phyloP scores from a whole-genome alignment of 1,284 basidiomycete genomes.

The Sanghuangporus weigelae region DNA sequence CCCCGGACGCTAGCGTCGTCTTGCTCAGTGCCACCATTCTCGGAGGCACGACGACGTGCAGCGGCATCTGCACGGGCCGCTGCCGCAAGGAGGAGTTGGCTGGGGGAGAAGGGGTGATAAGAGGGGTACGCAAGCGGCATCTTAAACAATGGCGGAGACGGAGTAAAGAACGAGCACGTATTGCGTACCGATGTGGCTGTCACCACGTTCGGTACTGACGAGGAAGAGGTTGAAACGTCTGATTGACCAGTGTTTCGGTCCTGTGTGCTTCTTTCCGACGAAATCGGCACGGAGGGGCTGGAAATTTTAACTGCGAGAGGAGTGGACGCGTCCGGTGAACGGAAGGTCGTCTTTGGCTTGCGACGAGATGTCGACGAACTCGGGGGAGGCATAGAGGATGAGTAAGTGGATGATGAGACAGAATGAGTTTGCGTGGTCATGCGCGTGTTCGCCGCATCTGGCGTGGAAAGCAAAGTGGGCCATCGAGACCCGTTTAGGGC shows the following conservation, averaged over 20 bases:
- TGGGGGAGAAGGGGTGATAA: conserved; percentile 55
- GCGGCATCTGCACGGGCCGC: conserved; percentile 54
- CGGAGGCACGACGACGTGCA: conserved; percentile 45
- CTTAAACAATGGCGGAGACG: conserved; percentile 19
- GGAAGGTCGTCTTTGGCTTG: conserved; percentile 30
- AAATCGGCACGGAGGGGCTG: conserved; percentile 11
- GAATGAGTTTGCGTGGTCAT: conserved; percentile 8
- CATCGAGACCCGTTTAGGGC: conserved; percentile 26
- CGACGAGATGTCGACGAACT: conserved; percentile 24
- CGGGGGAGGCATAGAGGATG: conserved; percentile 3
- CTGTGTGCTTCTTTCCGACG: background rate
- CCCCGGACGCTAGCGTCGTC: conserved; percentile 30
- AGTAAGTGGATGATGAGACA: background rate
- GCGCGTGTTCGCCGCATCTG: conserved; percentile 16
- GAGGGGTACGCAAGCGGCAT: conserved; percentile 52
- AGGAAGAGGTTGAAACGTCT: background rate
- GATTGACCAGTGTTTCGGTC: conserved; percentile 1
- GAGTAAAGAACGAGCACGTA: conserved; percentile 16
- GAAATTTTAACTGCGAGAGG: conserved; percentile 21
- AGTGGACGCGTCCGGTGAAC: conserved; percentile 26
- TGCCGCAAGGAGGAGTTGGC: conserved; percentile 57
- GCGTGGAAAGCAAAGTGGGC: conserved; percentile 23
- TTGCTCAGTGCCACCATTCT: conserved; percentile 28
- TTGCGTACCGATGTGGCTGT: conserved; percentile 4
- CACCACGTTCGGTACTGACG: conserved; percentile 4